Conservation (phyloP, 768 basidiomycete genomes). For the Chalciporus piperatus region DNA sequence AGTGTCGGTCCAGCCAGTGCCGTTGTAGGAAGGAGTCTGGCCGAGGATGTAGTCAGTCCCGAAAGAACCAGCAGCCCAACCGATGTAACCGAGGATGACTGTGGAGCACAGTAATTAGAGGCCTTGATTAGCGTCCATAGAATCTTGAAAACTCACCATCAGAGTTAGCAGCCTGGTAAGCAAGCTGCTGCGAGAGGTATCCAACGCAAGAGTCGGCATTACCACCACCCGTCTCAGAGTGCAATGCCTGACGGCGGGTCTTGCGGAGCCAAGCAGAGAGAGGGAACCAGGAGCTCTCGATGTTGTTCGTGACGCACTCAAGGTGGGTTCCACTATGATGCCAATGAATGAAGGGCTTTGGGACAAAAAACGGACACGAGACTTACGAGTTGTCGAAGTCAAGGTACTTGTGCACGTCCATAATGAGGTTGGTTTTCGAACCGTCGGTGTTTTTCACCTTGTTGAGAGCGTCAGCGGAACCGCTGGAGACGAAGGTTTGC, state of each 20-base stretch:
- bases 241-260: slow-evolving; percentile 52
- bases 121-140: no score
- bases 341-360: background rate
- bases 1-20: slow-evolving; percentile 36
- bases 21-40: slow-evolving; percentile 30
- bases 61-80: slow-evolving; percentile 63
- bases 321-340: slow-evolving; percentile 35
- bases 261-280: slow-evolving; percentile 48
- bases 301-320: slow-evolving; percentile 56
- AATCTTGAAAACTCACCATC: slow-evolving; percentile 37
- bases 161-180: slow-evolving; percentile 44
- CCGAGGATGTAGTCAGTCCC: slow-evolving; percentile 33
- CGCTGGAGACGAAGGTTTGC: slow-evolving; percentile 46
- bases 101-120: background rate
- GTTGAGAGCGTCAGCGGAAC: slow-evolving; percentile 47
- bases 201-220: slow-evolving; percentile 45
- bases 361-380: slow-evolving; percentile 1
- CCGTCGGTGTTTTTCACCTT: slow-evolving; percentile 47
- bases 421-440: slow-evolving; percentile 43
- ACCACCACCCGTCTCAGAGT: slow-evolving; percentile 62
- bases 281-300: slow-evolving; percentile 42
- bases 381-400: slow-evolving; percentile 51
- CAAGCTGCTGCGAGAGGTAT: slow-evolving; percentile 45
- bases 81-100: slow-evolving; percentile 54
- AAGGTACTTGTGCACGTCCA: slow-evolving; percentile 65